Evolutionary conservation across 1,284 basidiomycete species (phyloP).

Genomic region (Sporisorium sorghi): DNA sequence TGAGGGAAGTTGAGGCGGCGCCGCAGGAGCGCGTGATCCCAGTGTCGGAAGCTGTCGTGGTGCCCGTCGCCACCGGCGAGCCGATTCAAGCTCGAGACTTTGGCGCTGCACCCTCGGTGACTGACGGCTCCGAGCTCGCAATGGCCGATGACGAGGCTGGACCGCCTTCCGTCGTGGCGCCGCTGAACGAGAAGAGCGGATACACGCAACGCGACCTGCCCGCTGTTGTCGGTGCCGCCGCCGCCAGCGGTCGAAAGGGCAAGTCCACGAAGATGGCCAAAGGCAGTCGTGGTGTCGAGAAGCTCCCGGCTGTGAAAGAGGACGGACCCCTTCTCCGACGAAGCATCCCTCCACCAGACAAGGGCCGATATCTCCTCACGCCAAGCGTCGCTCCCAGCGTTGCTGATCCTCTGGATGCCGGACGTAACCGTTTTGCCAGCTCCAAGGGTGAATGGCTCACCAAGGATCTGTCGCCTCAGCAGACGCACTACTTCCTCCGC

Average conservation of each 20-base stretch:
- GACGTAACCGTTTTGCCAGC: slow-evolving; percentile 15
- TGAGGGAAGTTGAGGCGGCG: slow-evolving; percentile 2
- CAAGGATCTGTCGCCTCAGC: slow-evolving; percentile 53
- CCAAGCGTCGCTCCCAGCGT: slow-evolving; percentile 52
- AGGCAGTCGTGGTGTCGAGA: slow-evolving; percentile 36
- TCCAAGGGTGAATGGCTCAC: slow-evolving; percentile 54
- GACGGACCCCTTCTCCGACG: slow-evolving; percentile 30
- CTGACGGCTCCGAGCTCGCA: slow-evolving; percentile 23
- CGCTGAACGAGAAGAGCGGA: slow-evolving; percentile 29
- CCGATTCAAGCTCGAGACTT: slow-evolving; percentile 26
- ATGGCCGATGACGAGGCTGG: slow-evolving; percentile 30
- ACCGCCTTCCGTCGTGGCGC: slow-evolving; percentile 16
- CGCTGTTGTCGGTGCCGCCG: slow-evolving; percentile 19
- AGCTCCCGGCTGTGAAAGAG: slow-evolving; percentile 37
- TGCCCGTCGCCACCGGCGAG: slow-evolving; percentile 10
- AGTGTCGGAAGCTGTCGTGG: slow-evolving; percentile 6
- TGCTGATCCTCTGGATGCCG: slow-evolving; percentile 44
- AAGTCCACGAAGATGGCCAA: slow-evolving; percentile 26
- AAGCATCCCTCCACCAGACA: slow-evolving; percentile 21
- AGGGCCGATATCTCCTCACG: slow-evolving; percentile 46
- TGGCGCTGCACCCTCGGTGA: slow-evolving; percentile 17
- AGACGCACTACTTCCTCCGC: slow-evolving; percentile 63
- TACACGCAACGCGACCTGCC: slow-evolving; percentile 35
- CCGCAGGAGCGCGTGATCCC: neutral
- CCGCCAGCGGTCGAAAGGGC: slow-evolving; percentile 9